phyloP scores from a whole-genome alignment of 495 filamentous ascomycete species.

The Amorphotheca resinae region DNA sequence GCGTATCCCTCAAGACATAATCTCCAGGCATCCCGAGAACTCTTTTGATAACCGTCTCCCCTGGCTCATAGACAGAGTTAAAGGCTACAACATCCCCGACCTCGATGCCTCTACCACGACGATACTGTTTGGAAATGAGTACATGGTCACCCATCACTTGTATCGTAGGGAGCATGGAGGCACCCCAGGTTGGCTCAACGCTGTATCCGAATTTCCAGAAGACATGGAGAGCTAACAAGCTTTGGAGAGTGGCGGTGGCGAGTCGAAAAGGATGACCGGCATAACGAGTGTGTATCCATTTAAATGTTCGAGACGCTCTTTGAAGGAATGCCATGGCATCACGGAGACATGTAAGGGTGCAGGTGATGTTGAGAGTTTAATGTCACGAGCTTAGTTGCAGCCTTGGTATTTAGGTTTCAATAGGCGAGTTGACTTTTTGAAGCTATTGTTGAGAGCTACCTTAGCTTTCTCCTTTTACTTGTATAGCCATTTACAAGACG shows the following conservation, averaged over 20 bases:
- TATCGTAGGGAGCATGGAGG: slow-evolving; percentile 76
- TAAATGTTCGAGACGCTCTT: not conserved
- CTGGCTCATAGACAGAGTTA: slow-evolving; percentile 53
- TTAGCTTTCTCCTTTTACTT: too few species aligned
- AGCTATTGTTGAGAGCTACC: not conserved
- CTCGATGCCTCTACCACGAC: slow-evolving; percentile 51
- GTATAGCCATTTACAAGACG: not conserved
- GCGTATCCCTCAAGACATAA: slow-evolving; percentile 65
- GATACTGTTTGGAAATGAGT: slow-evolving; percentile 50
- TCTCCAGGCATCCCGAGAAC: slow-evolving; percentile 82
- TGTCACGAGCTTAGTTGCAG: slow-evolving; percentile 3
- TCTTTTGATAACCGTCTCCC: slow-evolving; percentile 60
- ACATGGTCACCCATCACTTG: slow-evolving; percentile 50
- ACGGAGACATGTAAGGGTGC: not conserved
- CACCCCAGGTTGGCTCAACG: slow-evolving; percentile 43
- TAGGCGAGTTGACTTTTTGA: not conserved
- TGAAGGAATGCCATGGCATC: slow-evolving; percentile 8
- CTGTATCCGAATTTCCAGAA: slow-evolving; percentile 40
- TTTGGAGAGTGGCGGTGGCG: slow-evolving; percentile 26
- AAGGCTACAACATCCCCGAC: slow-evolving; percentile 80
- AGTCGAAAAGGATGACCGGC: slow-evolving; percentile 10
- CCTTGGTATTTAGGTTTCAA: not conserved
- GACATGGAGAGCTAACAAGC: slow-evolving; percentile 42
- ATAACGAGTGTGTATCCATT: not conserved
- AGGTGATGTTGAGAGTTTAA: not conserved